These are phyloP conservation scores for Colletotrichum limetticola DNA, from an alignment of 2,329 filamentous ascomycete genomes.

Conservation along the genomic window DNA sequence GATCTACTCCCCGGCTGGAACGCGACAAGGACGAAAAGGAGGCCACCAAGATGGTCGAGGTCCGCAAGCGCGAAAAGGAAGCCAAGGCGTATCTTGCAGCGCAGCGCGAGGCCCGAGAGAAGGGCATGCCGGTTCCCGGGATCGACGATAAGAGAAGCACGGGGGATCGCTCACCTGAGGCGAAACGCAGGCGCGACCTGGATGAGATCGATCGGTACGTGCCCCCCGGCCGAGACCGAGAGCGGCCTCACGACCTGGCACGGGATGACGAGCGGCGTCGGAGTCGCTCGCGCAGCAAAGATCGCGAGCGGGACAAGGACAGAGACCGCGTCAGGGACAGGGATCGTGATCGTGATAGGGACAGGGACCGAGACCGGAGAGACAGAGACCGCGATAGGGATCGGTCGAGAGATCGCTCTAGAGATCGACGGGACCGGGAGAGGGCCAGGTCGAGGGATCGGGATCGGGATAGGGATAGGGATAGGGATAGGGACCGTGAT, in stretches of 20 bases:
- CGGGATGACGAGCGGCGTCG: constrained; percentile 47
- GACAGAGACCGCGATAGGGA: constrained; percentile 45
- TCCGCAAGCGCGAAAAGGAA: constrained; percentile 70
- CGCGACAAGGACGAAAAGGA: constrained; percentile 62
- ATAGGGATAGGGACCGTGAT: constrained; percentile 14
- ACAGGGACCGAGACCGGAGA: constrained; percentile 44
- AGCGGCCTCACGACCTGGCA: constrained; percentile 37
- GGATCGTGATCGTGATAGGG: constrained; percentile 43
- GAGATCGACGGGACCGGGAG: constrained; percentile 40
- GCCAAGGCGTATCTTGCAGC: constrained; percentile 73
- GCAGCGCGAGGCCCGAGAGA: constrained; percentile 68
- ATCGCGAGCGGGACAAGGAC: constrained; percentile 44
- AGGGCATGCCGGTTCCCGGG: constrained; percentile 68
- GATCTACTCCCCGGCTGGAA: constrained; percentile 29
- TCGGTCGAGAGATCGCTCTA: constrained; percentile 41
- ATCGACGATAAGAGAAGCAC: constrained; percentile 62
- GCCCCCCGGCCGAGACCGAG: constrained; percentile 53
- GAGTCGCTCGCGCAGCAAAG: constrained; percentile 49
- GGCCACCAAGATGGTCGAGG: constrained; percentile 70
- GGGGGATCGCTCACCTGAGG: constrained; percentile 52
- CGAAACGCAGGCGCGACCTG: constrained; percentile 50
- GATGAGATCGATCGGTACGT: constrained; percentile 59
- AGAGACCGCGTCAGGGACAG: constrained; percentile 46
- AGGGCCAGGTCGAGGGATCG: constrained; percentile 47
- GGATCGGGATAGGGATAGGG: constrained; percentile 36